Conservation (phyloP, 495 filamentous ascomycete genomes). For the Annulohypoxylon bovei region DNA sequence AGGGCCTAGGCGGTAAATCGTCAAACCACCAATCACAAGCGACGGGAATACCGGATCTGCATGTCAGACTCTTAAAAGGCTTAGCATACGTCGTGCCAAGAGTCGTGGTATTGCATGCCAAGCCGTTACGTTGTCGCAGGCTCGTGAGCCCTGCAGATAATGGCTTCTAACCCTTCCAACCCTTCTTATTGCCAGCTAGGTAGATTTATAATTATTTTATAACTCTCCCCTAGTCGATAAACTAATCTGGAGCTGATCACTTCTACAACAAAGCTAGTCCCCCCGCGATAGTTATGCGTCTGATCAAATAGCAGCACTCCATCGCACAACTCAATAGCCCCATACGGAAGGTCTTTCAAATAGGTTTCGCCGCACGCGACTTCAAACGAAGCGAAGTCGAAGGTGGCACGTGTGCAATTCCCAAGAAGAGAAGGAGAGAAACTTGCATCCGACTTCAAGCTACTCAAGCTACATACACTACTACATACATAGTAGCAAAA, state of each 20-base stretch:
- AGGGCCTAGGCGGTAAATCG: slow-evolving; percentile 5
- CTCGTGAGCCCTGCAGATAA: slow-evolving; percentile 8
- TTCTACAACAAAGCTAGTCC: slow-evolving; percentile 26
- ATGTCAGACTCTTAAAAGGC: slow-evolving; percentile 21
- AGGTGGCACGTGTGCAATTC: slow-evolving; percentile 31
- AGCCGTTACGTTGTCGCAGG: slow-evolving; percentile 27
- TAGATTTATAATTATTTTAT: neutral
- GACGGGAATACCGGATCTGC: slow-evolving; percentile 30
- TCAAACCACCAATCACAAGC: slow-evolving; percentile 24
- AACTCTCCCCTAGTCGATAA: slow-evolving; percentile 1
- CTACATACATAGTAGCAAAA: neutral
- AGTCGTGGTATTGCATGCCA: slow-evolving; percentile 26
- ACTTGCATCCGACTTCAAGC: neutral
- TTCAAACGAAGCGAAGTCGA: slow-evolving; percentile 15
- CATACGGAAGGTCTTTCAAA: slow-evolving; percentile 30
- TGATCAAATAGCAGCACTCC: slow-evolving; percentile 8
- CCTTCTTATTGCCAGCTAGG: too few species aligned
- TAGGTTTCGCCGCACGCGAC: slow-evolving; percentile 28
- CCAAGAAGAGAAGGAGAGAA: slow-evolving; percentile 34
- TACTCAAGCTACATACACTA: neutral
- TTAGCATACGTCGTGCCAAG: slow-evolving; percentile 34
- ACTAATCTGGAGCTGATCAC: slow-evolving; percentile 15
- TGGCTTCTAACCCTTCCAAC: too few species aligned
- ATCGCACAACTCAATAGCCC: slow-evolving; percentile 19
- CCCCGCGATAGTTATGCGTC: neutral